Evolutionary conservation across 140 eudicot genomes (phyloP), one percentile per base, ranked within the genome.

Genomic region (Oenanthe javanica): DNA sequence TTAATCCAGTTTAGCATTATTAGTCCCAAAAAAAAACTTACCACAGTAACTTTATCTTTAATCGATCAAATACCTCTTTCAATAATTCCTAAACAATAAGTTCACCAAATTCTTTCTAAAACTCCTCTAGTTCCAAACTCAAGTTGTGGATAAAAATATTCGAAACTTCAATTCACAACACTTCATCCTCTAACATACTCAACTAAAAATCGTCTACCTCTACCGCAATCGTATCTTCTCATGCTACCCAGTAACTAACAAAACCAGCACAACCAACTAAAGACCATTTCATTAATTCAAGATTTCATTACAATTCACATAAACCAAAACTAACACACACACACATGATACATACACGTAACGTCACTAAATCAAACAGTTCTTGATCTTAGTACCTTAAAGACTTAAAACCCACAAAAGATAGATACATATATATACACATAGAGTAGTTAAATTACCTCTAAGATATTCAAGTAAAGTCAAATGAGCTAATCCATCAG

Each of bases 401-500:
- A 42, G 4, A 42, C 45, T 42, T 42, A 42, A 4, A 49, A 49
- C 52, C 52, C 52, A 49, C 52, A 49, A 9, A 49, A 49, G 9
- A 49, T 7, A 49, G 13, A 49, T 49, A 49, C 14, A 8, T 49
- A 49, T 49, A 8, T 49, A 49, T 2, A 8, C 9, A 8, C 10
- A 8, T 8, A 9, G 10, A 49, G 10, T 6, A 5, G 66, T 3
- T 4, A 14, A 3, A 1, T 5, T 90, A 95, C 99, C 99, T 90
- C 99, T 83, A 69, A 95, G 99, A 88, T 90, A 92, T 84, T 95
- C 99, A 54, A 95, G 97, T 27, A 95, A 91, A 74, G 97, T 95
- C 40, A 92, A 67, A 83, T 95, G 97, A 50, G 99, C 97, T 59
- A 95, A 74, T 1, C 99, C 99, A 86, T 95, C 99, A 16, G 97